These are phyloP conservation scores for Ogataea haglerorum DNA, from an alignment of 805 yeast species.

Conservation along the genomic window DNA sequence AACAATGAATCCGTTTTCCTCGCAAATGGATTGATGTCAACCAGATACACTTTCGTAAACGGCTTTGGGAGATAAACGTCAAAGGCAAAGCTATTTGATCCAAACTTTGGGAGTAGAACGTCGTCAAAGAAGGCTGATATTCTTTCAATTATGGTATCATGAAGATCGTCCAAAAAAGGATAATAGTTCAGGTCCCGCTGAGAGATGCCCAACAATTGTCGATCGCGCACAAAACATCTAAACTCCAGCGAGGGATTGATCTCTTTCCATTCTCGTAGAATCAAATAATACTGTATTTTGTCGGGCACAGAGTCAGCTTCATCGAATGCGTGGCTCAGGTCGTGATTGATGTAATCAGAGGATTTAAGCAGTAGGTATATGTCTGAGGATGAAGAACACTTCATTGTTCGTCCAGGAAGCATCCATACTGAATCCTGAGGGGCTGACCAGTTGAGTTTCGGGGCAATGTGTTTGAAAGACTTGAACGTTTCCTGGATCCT, in stretches of 20 bases:
- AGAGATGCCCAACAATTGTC: constrained; percentile 64
- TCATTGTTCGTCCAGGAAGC: constrained; percentile 67
- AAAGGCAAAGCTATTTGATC: constrained; percentile 57
- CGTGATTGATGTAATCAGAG: constrained; percentile 85
- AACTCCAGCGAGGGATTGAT: constrained; percentile 91
- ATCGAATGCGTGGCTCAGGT: constrained; percentile 69
- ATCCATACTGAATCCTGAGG: constrained; percentile 97
- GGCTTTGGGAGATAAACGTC: constrained; percentile 86
- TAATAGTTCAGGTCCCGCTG: constrained; percentile 88
- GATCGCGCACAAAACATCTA: constrained; percentile 71
- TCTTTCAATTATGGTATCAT: constrained; percentile 42
- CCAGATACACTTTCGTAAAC: constrained; percentile 55
- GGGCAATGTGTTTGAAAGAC: constrained; percentile 62
- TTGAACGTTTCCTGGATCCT: constrained; percentile 44
- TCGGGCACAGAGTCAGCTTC: constrained; percentile 32
- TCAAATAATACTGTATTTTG: constrained; percentile 49
- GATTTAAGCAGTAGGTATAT: constrained; percentile 78
- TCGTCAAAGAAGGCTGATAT: constrained; percentile 56
- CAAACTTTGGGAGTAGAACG: constrained; percentile 45
- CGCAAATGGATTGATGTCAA: constrained; percentile 86
- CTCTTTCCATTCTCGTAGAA: constrained; percentile 77
- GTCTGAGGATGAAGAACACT: constrained; percentile 70
- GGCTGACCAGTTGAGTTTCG: constrained; percentile 95
- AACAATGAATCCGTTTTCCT: constrained; percentile 74
- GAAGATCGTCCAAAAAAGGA: constrained; percentile 56